Conservation (phyloP, 2,329 filamentous ascomycete species). For the Fusarium staphyleae region DNA sequence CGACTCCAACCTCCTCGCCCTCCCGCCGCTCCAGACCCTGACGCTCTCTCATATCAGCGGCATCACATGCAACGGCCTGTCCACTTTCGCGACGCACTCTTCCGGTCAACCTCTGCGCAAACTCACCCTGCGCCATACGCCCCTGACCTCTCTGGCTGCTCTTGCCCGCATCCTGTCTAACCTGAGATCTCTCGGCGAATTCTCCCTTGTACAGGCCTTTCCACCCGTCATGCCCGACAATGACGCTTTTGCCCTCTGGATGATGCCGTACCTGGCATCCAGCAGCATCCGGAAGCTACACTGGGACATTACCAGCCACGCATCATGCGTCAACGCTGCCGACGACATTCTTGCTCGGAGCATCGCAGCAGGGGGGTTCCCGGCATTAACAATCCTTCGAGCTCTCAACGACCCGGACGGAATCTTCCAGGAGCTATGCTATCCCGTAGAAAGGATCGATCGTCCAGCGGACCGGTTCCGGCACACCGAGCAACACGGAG, state of each 20-base stretch:
- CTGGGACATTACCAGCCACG: constrained; percentile 68
- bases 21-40: constrained; percentile 63
- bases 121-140: constrained; percentile 63
- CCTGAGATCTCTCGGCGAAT: constrained; percentile 55
- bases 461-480: constrained; percentile 58
- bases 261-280: constrained; percentile 70
- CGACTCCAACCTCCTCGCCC: constrained; percentile 60
- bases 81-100: constrained; percentile 60
- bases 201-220: constrained; percentile 62
- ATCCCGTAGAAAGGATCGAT: constrained; percentile 63
- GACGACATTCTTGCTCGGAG: constrained; percentile 70
- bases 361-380: constrained; percentile 69
- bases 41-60: constrained; percentile 64
- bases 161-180: constrained; percentile 67
- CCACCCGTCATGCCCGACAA: constrained; percentile 63
- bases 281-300: constrained; percentile 61
- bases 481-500: constrained; percentile 16
- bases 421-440: constrained; percentile 72
- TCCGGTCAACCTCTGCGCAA: constrained; percentile 55
- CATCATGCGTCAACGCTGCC: constrained; percentile 54
- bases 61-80: constrained; percentile 63
- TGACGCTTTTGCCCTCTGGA: constrained; percentile 62
- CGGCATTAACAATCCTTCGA: constrained; percentile 64
- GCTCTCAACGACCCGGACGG: constrained; percentile 75
- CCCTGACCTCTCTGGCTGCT: constrained; percentile 62